Percentiles rank a stretch among this genome's conserved stretches.
Conservation (phyloP, 1,284 basidiomycete genomes). For the Stereum hirsutum region DNA sequence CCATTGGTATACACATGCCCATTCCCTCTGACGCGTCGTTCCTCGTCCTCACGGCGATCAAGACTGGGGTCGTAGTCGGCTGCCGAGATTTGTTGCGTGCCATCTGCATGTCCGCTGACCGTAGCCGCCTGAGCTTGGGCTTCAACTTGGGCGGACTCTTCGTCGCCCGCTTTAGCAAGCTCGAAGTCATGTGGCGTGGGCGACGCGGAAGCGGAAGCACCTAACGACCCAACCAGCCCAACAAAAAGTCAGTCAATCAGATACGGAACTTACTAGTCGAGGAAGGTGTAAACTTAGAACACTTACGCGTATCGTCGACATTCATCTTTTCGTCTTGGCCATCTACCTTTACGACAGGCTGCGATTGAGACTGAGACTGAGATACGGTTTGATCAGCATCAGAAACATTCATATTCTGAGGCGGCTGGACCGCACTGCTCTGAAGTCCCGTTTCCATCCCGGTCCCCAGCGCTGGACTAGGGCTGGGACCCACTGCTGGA, state of each 20-base stretch:
- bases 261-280: slow-evolving; percentile 8
- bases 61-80: slow-evolving; percentile 90
- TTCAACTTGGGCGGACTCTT: slow-evolving; percentile 31
- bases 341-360: slow-evolving; percentile 22
- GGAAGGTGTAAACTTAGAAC: too few species aligned
- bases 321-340: too few species aligned
- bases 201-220: slow-evolving; percentile 38
- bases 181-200: slow-evolving; percentile 48
- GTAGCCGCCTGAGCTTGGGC: slow-evolving; percentile 25
- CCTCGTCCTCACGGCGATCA: slow-evolving; percentile 77
- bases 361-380: slow-evolving; percentile 36
- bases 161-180: slow-evolving; percentile 51
- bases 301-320: not conserved
- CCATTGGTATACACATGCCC: too few species aligned
- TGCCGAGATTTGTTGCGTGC: slow-evolving; percentile 69
- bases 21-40: slow-evolving; percentile 50
- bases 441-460: too few species aligned
- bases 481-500: too few species aligned
- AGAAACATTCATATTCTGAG: slow-evolving; percentile 41
- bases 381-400: slow-evolving; percentile 49
- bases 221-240: not conserved
- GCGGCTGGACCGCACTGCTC: slow-evolving; percentile 67
- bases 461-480: slow-evolving; percentile 50
- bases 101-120: too few species aligned
- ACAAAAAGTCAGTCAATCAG: not conserved